A percentile compares a stretch with the other conserved stretches of the same genome.
Evolutionary conservation across 805 yeast species (phyloP).

Genomic region (Wickerhamomyces bovis): DNA sequence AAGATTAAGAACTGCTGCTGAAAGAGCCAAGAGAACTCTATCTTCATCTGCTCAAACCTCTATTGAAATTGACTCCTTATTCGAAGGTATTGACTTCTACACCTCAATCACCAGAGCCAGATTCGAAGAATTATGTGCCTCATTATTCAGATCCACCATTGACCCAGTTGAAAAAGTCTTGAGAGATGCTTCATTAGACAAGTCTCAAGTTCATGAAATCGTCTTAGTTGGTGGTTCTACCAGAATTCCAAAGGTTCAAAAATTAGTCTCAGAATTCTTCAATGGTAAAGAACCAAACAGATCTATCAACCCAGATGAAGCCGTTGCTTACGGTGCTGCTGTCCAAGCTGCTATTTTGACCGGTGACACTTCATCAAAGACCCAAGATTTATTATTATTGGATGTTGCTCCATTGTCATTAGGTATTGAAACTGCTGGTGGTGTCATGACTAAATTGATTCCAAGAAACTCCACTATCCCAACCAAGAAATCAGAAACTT

Average conservation of each 20-base stretch:
- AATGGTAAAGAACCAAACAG: slow-evolving; percentile 96
- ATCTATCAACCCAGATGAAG: slow-evolving; percentile 97
- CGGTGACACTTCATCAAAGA: slow-evolving; percentile 94
- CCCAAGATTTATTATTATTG: slow-evolving; percentile 87
- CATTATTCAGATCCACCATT: slow-evolving; percentile 86
- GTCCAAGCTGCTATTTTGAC: slow-evolving; percentile 96
- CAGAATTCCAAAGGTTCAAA: slow-evolving; percentile 96
- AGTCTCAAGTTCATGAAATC: slow-evolving; percentile 84
- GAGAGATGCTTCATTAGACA: slow-evolving; percentile 85
- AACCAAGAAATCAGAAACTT: slow-evolving; percentile 93
- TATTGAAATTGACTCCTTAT: slow-evolving; percentile 89
- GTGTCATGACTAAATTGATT: slow-evolving; percentile 93
- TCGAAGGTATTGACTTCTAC: slow-evolving; percentile 94
- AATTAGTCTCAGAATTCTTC: slow-evolving; percentile 92
- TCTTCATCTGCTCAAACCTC: slow-evolving; percentile 95
- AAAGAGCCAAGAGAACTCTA: slow-evolving; percentile 97
- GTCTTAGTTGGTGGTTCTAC: slow-evolving; percentile 98
- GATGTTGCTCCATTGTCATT: slow-evolving; percentile 97
- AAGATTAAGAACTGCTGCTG: slow-evolving; percentile 97
- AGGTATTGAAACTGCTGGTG: slow-evolving; percentile 99
- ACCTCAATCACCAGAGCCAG: slow-evolving; percentile 95
- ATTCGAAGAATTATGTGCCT: slow-evolving; percentile 94
- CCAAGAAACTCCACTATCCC: slow-evolving; percentile 47
- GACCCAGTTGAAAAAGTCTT: slow-evolving; percentile 95
- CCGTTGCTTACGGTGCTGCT: slow-evolving; percentile 99